Base-by-base conservation (phyloP, 78 protist genomes). In the Dictyostelium citrinum region DNA sequence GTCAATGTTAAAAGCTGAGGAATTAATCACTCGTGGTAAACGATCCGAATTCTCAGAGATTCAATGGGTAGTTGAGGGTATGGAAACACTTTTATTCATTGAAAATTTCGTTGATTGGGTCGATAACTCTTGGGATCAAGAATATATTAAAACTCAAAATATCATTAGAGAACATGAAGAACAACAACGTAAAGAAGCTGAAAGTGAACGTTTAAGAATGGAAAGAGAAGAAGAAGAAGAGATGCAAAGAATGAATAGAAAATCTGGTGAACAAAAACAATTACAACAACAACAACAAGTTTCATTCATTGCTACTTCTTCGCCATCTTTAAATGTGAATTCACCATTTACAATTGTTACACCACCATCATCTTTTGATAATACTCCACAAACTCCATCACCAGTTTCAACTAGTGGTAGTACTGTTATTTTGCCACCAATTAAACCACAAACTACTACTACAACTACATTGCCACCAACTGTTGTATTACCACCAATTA, bases 1-100 rank as follows among this genome's bases (percentile, higher is more conserved):
- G 96, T 75, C 93, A 2, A 83, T 81, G 96, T 37, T 95, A 43
- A 95, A 95, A 24, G 96, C 96, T 12, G 96, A 95, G n/a, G 96
- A 95, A 31, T 10, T 95, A 8, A 27, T 95, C 2, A 51, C 39
- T 29, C 75, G 68, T 20, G 70, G 60, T n/a, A 55, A 51, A n/a
- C 10, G 95, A 43, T 49, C 67, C 0, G 78, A 60, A 4, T 29
- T 17, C 5, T 49, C 90, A 10, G 82, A 85, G 67, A 81, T 95
- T 29, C 45, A 31, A 29, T 81, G 91, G 96, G 33, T 88, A 1
- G 29, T 95, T 1, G 94, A 95, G 9, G 96, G 84, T 24, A 68
- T 35, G 49, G 96, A 95, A 22, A 27, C 82, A 1, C 17, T 86
- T 5, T 43, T 88, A 3, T 95, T 95, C 68, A 84, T 37, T 24